Evolutionary conservation across 2,329 filamentous ascomycete genomes (phyloP).

Genomic region (Chrysosporium keratinophilum): DNA sequence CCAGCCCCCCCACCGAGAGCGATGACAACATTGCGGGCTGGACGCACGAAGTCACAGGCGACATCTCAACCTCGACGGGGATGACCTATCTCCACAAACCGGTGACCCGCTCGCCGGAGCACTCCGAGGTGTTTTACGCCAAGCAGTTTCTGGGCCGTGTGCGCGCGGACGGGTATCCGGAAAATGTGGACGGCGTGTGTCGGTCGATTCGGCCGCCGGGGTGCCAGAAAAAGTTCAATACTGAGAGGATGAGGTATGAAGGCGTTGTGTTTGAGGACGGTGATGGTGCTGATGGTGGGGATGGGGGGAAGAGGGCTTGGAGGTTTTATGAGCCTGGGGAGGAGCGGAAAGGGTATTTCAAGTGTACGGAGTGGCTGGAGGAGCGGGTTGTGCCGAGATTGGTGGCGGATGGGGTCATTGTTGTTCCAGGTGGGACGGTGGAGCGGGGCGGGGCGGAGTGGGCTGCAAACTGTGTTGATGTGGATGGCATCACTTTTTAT

Average conservation of each 20-base stretch:
- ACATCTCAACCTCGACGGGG: conserved; percentile 8
- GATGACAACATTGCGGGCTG: conserved; percentile 15
- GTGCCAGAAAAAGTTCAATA: conserved; percentile 11
- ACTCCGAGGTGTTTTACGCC: conserved; percentile 1
- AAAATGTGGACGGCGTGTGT: conserved; percentile 8
- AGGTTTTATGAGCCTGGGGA: conserved; percentile 10
- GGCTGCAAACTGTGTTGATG: too few relatives aligned
- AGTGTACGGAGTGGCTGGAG: conserved; percentile 13
- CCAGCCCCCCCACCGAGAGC: conserved; percentile 4
- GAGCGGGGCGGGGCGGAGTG: background rate
- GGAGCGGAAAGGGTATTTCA: conserved; percentile 10
- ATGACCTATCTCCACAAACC: conserved; percentile 9
- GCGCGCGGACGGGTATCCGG: background rate
- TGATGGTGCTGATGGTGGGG: background rate
- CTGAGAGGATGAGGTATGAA: conserved; percentile 10
- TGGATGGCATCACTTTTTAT: background rate
- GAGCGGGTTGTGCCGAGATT: conserved; percentile 8
- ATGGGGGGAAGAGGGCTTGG: background rate
- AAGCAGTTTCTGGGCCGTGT: conserved; percentile 7
- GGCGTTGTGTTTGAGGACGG: background rate
- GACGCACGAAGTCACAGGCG: conserved; percentile 12
- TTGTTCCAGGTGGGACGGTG: background rate
- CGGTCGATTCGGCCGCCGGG: conserved; percentile 2
- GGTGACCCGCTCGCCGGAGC: background rate
- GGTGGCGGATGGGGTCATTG: conserved; percentile 4